Evolutionary conservation across 805 yeast genomes (phyloP).

Genomic region (Kodamaea restingae): DNA sequence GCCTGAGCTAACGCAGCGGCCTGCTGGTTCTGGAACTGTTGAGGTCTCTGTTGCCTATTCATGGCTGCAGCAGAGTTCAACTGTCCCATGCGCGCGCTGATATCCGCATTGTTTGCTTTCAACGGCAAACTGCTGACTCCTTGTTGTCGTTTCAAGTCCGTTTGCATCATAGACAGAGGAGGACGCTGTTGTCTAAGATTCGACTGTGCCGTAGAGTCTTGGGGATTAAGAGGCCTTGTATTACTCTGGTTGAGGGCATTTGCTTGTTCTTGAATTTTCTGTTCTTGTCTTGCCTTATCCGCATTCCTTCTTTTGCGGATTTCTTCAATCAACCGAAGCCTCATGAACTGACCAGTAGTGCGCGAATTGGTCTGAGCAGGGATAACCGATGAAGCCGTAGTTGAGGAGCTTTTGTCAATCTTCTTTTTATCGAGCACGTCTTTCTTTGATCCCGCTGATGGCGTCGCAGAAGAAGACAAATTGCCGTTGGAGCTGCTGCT

Average conservation of each 20-base stretch:
- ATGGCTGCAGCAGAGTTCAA: background rate
- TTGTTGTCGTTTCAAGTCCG: conserved; percentile 4
- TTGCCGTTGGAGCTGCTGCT: conserved; percentile 10
- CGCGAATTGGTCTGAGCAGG: conserved; percentile 21
- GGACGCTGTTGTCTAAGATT: conserved; percentile 14
- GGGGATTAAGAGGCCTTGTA: conserved; percentile 26
- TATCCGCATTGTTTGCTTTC: conserved; percentile 4
- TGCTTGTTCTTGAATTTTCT: conserved; percentile 37
- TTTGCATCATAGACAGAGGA: conserved; percentile 18
- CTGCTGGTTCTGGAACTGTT: conserved; percentile 6
- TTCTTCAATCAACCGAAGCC: conserved; percentile 85
- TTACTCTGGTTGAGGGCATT: conserved; percentile 28
- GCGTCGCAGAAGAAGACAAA: conserved; percentile 18
- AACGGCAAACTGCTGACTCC: background rate
- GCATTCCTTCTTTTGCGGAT: conserved; percentile 61
- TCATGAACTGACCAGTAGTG: conserved; percentile 65
- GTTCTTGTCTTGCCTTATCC: conserved; percentile 40
- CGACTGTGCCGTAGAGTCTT: background rate
- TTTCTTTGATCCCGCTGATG: conserved; percentile 12
- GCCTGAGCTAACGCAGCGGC: conserved; percentile 1
- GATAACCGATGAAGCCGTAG: conserved; percentile 15
- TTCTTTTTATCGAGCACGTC: conserved; percentile 31
- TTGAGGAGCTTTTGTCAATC: conserved; percentile 14
- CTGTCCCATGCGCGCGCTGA: background rate
- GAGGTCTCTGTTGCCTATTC: conserved; percentile 5